Base-by-base conservation (phyloP, 2,329 filamentous ascomycete species). In the Penicillium sp. region DNA sequence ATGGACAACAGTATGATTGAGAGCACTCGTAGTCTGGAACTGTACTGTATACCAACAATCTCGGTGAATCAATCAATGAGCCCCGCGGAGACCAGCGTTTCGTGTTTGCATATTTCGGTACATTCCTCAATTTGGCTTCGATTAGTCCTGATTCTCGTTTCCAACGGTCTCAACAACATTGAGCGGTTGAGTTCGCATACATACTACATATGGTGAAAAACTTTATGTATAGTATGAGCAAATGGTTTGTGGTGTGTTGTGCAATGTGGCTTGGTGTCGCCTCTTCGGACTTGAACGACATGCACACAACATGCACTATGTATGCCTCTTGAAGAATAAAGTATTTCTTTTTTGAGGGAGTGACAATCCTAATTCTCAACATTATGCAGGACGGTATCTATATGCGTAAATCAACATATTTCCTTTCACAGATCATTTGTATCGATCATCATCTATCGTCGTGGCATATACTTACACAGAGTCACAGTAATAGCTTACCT, bases 81-180 rank as follows among this genome's bases (percentile, higher is more conserved):
- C 48, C 55, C 14, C 25, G 30, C 28, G 13, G 22, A 49, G 38
- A 46, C 46, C 25, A 40, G 37, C 42, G 28, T 58, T 46, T 52
- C 55, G 26, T 28, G 35, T 53, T 54, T 26, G 37, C 58, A 60
- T 61, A 37, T 49, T 52, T 48, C 48, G 26, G 26, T 30, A 26
- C 38, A 53, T 53, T 53, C 37, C 51, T 38, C 33, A 40, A 59
- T 55, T 57, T 43, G 42, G 52, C 35, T 37, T 13, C 35, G 35
- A 46, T 13, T 33, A 51, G 46, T 33, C 16, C 16, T 8, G 30
- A 40, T 54, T 33, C n/a, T 51, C n/a, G 48, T n/a, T 51, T 22
- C 48, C 48, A 30, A 51, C n/a, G 26, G 26, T 51, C 14, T n/a
- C 13, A n/a, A 7, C 19, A 22, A 22, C 19, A 22, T 10, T 30